Evolutionary conservation across 805 yeast species (phyloP), one percentile per base, ranked within the genome.

Genomic region (Pichia pseudocactophila): DNA sequence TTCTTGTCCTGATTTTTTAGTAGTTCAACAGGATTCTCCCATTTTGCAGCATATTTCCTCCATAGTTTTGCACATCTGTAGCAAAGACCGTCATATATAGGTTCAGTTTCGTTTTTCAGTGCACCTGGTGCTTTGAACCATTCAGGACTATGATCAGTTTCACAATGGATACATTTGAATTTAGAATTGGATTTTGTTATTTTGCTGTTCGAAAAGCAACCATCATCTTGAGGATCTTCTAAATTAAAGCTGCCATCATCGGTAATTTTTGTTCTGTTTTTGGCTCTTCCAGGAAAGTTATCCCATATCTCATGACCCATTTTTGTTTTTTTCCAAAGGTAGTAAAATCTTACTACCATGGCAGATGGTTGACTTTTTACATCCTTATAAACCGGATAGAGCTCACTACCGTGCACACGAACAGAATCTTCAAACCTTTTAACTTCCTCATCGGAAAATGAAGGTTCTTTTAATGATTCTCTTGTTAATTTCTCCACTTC

Each of bases 261-360:
- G 18, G 55, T 46, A 36, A 45, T 52, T 47, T 73, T 78, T 30
- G 67, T 46, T 51, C 77, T 74, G 56, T 82, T 82, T 50, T 77
- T 77, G 33, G 70, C 60, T 40, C 95, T 63, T 1, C 92, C 94
- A 34, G 78, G 79, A 55, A 64, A 85, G 54, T 80, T 78, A 30
- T 86, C 95, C 95, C 97, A 85, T 15, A 87, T 82, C 34, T 58
- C 56, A 48, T 74, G 78, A 0, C 97, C 97, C 35, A 70, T 69
- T 26, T 73, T 65, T 0, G 95, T 82, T 58, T 89, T 89, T 61
- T 89, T 89, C 97, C 97, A 90, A 41, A 86, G 64, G 54, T 90
- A 90, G 55, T 87, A 90, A 57, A 71, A 88, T 44, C 97, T 64
- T 2, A 90, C 97, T 48, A 88, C 69, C 80, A 81, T 84, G 0